Conservation (phyloP, 164 flowering plant genomes). For the Annona cherimola region DNA sequence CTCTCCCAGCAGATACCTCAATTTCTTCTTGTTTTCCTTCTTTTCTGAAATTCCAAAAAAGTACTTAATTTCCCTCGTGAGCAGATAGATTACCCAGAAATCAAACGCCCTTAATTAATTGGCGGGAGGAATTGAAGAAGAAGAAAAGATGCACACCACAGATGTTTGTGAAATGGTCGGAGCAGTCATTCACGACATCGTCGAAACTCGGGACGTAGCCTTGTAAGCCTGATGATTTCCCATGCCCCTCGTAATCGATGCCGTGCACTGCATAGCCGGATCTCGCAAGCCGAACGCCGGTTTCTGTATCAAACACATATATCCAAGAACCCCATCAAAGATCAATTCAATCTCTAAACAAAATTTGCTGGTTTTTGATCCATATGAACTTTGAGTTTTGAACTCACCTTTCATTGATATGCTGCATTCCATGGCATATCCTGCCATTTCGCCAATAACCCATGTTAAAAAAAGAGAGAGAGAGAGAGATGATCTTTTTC, state of each 20-base stretch:
- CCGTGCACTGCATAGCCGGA: constrained; percentile 80
- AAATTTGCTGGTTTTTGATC: neutral
- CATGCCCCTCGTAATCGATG: constrained; percentile 84
- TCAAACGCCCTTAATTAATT: too few species aligned
- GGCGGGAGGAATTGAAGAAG: neutral
- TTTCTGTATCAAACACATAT: constrained; percentile 29
- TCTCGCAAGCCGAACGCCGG: constrained; percentile 57
- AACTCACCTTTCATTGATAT: constrained; percentile 10
- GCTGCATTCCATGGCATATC: constrained; percentile 12
- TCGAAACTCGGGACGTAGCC: constrained; percentile 55
- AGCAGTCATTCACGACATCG: constrained; percentile 55
- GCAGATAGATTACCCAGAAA: neutral
- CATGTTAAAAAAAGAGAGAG: neutral
- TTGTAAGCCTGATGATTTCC: constrained; percentile 72
- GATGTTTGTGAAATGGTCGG: constrained; percentile 44
- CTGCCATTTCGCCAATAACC: neutral
- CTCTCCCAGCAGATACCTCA: constrained; percentile 70
- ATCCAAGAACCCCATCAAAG: neutral
- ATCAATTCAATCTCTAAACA: neutral
- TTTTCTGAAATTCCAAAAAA: neutral
- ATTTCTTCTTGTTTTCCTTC: constrained; percentile 29
- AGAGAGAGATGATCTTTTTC: too few species aligned
- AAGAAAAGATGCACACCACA: constrained; percentile 35
- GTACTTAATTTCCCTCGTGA: neutral
- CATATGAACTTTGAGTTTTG: neutral